Percentiles rank a stretch among this genome's conserved stretches.
These are phyloP conservation scores for Chimonanthus praecox DNA, from an alignment of 164 flowering plant species.

Conservation along the genomic window DNA sequence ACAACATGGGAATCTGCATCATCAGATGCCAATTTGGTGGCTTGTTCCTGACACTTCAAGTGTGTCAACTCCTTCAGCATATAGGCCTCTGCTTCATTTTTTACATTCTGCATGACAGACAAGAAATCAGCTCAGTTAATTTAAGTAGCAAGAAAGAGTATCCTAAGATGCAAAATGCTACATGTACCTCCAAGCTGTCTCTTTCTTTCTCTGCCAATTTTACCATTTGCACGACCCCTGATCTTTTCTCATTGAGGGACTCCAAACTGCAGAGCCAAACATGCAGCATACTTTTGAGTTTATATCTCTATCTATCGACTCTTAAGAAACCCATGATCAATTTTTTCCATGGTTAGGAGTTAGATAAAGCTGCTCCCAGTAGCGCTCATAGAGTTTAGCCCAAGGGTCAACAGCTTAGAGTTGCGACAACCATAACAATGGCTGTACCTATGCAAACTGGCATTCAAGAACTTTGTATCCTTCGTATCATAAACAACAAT, in stretches of 20 bases:
- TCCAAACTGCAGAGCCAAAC: conserved; percentile 49
- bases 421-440: neutral
- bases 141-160: neutral
- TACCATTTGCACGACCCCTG: conserved; percentile 96
- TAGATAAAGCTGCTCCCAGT: neutral
- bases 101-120: conserved; percentile 49
- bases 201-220: conserved; percentile 97
- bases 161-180: neutral
- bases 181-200: conserved; percentile 77
- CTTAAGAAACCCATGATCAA: neutral
- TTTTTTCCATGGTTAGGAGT: neutral
- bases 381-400: neutral
- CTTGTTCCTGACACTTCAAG: conserved; percentile 92
- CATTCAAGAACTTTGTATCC: no score
- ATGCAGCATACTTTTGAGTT: neutral
- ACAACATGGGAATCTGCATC: conserved; percentile 43
- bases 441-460: neutral
- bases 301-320: neutral
- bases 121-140: neutral
- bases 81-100: conserved; percentile 91
- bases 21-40: conserved; percentile 69
- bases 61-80: conserved; percentile 85
- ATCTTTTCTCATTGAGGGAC: conserved; percentile 73
- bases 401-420: neutral
- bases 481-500: no score